Conservation (phyloP, 805 yeast species). For the Candida parachauliodes region DNA sequence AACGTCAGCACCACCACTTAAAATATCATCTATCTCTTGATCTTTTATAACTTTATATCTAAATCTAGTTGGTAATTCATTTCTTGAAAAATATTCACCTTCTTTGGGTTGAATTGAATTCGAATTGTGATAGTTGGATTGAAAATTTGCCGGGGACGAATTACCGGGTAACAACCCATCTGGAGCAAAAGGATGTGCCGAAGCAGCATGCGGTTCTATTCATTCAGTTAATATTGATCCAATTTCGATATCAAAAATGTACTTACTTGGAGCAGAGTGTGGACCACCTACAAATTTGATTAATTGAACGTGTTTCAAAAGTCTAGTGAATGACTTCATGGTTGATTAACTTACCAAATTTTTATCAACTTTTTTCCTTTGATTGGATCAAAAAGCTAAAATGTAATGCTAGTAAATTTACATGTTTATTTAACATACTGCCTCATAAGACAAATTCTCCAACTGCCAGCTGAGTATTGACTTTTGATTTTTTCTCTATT, state of each 20-base stretch:
- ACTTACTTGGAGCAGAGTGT: constrained; percentile 50
- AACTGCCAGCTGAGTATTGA: no score
- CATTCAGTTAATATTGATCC: neutral
- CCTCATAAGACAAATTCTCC: no score
- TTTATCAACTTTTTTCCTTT: constrained; percentile 1
- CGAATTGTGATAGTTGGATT: constrained; percentile 15
- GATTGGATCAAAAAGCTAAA: constrained; percentile 2
- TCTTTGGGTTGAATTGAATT: constrained; percentile 40
- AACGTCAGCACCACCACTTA: constrained; percentile 78
- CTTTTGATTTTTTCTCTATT: no score
- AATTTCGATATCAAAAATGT: neutral
- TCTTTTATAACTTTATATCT: constrained; percentile 62
- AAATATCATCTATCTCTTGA: constrained; percentile 69
- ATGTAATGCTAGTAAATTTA: no score
- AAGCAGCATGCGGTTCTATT: constrained; percentile 12
- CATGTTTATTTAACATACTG: no score
- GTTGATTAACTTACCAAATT: neutral
- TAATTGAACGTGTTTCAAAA: constrained; percentile 55
- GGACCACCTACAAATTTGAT: constrained; percentile 89
- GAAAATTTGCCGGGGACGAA: constrained; percentile 7
- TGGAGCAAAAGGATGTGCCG: constrained; percentile 41
- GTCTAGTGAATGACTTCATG: constrained; percentile 32
- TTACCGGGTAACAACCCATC: constrained; percentile 40
- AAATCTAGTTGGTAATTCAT: constrained; percentile 70
- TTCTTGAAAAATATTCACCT: constrained; percentile 50